Conservation (phyloP, 495 filamentous ascomycete genomes). For the Annulohypoxylon bovei region DNA sequence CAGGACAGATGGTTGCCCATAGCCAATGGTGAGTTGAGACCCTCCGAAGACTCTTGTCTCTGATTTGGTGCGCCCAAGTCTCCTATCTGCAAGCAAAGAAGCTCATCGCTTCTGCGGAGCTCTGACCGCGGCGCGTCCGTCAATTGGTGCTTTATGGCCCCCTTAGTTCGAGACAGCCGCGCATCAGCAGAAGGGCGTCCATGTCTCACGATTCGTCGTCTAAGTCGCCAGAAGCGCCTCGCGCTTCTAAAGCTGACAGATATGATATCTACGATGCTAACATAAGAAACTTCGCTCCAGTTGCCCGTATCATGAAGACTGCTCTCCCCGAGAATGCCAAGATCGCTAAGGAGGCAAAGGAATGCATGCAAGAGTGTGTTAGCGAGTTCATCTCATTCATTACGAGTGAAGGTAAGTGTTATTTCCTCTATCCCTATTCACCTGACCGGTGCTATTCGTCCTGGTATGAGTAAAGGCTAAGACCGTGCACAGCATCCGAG, state of each 20-base stretch:
- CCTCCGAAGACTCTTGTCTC: conserved; percentile 57
- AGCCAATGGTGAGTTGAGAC: conserved; percentile 90
- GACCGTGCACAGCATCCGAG: conserved; percentile 79
- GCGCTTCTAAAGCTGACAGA: conserved; percentile 58
- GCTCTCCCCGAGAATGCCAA: conserved; percentile 98
- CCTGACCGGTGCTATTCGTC: conserved; percentile 24
- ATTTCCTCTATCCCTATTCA: conserved; percentile 17
- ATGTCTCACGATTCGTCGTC: conserved; percentile 66
- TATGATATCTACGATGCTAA: conserved; percentile 79
- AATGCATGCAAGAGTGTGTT: conserved; percentile 99
- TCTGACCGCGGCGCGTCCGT: conserved; percentile 46
- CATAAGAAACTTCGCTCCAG: conserved; percentile 88
- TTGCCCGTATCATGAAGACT: conserved; percentile 98
- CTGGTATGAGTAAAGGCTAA: conserved; percentile 39
- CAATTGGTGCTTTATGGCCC: conserved; percentile 50
- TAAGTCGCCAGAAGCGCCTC: conserved; percentile 56
- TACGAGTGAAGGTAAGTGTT: conserved; percentile 86
- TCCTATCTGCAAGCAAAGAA: conserved; percentile 49
- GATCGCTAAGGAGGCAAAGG: conserved; percentile 98
- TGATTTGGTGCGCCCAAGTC: conserved; percentile 62
- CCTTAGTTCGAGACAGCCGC: conserved; percentile 46
- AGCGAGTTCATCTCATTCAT: conserved; percentile 99
- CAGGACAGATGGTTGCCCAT: conserved; percentile 99
- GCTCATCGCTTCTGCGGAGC: conserved; percentile 46
- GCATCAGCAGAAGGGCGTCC: conserved; percentile 46